Evolutionary conservation across 208 protist species (phyloP).

Genomic region (Trypanosoma platydactyli): DNA sequence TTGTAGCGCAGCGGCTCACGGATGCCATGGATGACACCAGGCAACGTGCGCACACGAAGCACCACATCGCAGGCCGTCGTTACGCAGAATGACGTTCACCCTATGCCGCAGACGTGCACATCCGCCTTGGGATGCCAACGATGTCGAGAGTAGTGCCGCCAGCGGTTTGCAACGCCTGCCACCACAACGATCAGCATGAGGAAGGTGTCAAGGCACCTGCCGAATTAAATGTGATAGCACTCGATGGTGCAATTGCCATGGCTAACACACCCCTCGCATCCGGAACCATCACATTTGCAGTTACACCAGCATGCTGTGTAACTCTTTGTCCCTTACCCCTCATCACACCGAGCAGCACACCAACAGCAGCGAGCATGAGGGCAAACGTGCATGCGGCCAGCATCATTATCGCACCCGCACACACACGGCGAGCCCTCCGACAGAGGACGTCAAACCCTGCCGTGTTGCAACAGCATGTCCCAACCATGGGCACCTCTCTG

Average conservation of each 20-base stretch:
- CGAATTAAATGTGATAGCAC: constrained; percentile 44
- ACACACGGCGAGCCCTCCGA: constrained; percentile 43
- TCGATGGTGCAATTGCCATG: constrained; percentile 44
- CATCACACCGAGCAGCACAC: constrained; percentile 50
- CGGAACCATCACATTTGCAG: constrained; percentile 41
- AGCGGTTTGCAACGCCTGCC: constrained; percentile 24
- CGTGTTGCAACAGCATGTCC: constrained; percentile 27
- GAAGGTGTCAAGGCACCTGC: constrained; percentile 57
- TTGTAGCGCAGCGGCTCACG: constrained; percentile 88
- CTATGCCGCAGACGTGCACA: constrained; percentile 87
- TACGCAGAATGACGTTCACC: constrained; percentile 87
- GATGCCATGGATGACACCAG: constrained; percentile 87
- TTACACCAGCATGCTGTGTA: constrained; percentile 70
- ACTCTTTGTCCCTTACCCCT: constrained; percentile 15
- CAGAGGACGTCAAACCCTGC: constrained; percentile 50
- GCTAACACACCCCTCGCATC: constrained; percentile 46
- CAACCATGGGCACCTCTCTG: too few relatives aligned
- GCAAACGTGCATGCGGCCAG: constrained; percentile 45
- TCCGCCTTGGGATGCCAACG: constrained; percentile 83
- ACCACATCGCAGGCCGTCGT: constrained; percentile 81
- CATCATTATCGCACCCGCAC: constrained; percentile 54
- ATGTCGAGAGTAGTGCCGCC: constrained; percentile 78
- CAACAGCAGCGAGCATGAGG: constrained; percentile 40
- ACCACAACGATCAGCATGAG: constrained; percentile 48
- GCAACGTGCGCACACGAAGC: constrained; percentile 87